phyloP scores from a whole-genome alignment of 1,284 basidiomycete genomes.

The Violaceomyces palustris region DNA sequence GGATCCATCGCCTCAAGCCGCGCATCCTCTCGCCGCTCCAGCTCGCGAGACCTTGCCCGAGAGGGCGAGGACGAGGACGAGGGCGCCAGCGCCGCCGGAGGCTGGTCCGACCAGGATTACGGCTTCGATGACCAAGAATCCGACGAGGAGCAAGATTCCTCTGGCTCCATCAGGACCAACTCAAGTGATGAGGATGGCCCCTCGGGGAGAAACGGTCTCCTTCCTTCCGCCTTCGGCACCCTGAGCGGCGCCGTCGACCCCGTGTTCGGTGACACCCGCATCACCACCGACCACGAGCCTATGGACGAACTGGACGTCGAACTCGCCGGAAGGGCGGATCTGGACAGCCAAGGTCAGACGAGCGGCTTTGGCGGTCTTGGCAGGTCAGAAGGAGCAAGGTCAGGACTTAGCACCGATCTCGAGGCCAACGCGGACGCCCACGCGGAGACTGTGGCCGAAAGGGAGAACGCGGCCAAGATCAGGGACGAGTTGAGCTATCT shows the following conservation, averaged over 20 bases:
- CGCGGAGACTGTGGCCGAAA: not conserved
- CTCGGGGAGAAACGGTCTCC: conserved; percentile 28
- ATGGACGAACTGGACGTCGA: conserved; percentile 43
- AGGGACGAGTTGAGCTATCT: conserved; percentile 32
- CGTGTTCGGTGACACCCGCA: conserved; percentile 46
- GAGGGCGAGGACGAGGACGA: conserved; percentile 22
- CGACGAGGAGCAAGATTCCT: conserved; percentile 20
- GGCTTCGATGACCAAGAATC: conserved; percentile 27
- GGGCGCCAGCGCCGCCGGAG: conserved; percentile 9
- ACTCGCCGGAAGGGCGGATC: conserved; percentile 22
- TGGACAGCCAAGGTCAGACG: conserved; percentile 13
- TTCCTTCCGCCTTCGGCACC: conserved; percentile 46
- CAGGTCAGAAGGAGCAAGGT: conserved; percentile 11
- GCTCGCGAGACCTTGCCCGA: no score
- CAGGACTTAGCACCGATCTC: conserved; percentile 9
- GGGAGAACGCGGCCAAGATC: conserved; percentile 1
- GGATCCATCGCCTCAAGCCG: conserved; percentile 10
- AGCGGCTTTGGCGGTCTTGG: conserved; percentile 24
- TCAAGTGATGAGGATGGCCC: conserved; percentile 41
- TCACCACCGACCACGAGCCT: conserved; percentile 33
- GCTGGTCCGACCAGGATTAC: conserved; percentile 37
- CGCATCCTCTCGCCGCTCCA: conserved; percentile 8
- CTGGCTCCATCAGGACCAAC: conserved; percentile 5
- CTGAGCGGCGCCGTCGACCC: conserved; percentile 41
- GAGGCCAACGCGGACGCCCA: conserved; percentile 9